Percentiles rank a stretch among this genome's conserved stretches.
Evolutionary conservation across 169 alveolate genomes (phyloP).

Genomic region (Plasmodium coatneyi): DNA sequence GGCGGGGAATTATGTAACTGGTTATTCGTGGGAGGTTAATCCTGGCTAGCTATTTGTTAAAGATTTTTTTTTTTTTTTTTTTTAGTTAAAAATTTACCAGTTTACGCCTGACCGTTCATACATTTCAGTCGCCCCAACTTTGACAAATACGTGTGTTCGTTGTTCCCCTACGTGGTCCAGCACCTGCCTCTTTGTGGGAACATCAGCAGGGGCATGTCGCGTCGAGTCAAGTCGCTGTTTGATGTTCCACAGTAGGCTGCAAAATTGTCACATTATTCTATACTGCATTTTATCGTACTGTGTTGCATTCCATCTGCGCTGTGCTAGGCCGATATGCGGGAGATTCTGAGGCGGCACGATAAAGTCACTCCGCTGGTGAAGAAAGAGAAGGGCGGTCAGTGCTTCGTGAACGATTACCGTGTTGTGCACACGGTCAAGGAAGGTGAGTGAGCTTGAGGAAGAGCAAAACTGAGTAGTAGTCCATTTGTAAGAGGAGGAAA

Average conservation of each 20-base stretch:
- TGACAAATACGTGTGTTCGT: neutral
- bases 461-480: neutral
- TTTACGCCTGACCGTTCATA: neutral
- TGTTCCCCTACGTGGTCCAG: neutral
- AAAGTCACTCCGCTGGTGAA: neutral
- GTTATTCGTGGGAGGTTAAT: neutral
- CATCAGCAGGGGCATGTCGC: neutral
- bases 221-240: neutral
- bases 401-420: neutral
- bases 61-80: neutral
- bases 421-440: constrained; percentile 5
- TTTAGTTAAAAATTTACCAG: neutral
- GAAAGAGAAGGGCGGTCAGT: neutral
- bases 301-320: neutral
- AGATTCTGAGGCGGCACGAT: neutral
- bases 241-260: neutral
- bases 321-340: neutral
- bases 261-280: neutral
- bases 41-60: neutral
- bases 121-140: neutral
- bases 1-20: neutral
- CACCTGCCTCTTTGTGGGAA: neutral
- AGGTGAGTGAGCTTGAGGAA: neutral
- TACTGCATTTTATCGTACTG: neutral
- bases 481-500: neutral